phyloP scores from a whole-genome alignment of 306 rosid genomes.

The Abrus precatorius region DNA sequence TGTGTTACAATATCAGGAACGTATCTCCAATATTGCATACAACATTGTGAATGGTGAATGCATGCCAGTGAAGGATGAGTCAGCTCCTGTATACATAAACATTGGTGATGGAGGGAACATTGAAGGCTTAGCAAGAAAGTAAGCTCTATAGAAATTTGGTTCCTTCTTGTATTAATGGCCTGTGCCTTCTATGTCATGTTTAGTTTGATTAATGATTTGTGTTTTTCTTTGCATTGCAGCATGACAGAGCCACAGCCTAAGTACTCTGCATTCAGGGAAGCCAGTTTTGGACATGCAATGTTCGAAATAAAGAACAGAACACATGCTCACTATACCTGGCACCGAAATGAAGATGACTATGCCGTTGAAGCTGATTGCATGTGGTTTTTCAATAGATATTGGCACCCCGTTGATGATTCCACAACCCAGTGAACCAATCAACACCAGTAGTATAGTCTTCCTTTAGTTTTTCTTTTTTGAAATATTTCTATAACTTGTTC shows the following conservation, averaged over 20 bases:
- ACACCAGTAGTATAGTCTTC: background rate
- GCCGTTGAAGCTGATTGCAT: conserved; percentile 67
- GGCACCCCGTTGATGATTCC: conserved; percentile 68
- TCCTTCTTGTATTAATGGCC: background rate
- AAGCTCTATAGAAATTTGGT: conserved; percentile 31
- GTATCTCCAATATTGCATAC: conserved; percentile 72
- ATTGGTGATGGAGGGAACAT: conserved; percentile 87
- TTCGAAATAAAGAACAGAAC: conserved; percentile 76
- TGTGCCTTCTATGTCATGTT: background rate
- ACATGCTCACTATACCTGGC: conserved; percentile 80
- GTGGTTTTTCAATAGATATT: conserved; percentile 72
- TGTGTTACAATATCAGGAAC: conserved; percentile 58
- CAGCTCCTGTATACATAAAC: conserved; percentile 81
- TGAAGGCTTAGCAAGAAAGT: conserved; percentile 79
- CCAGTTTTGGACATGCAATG: conserved; percentile 80
- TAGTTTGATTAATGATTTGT: background rate
- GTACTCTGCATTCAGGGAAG: conserved; percentile 75
- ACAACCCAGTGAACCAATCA: conserved; percentile 6
- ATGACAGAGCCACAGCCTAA: conserved; percentile 75
- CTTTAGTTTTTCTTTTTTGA: background rate
- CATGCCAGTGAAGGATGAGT: conserved; percentile 62
- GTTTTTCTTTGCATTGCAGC: conserved; percentile 44
- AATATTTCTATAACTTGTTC: background rate
- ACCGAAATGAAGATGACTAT: conserved; percentile 69
- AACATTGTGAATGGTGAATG: conserved; percentile 68